Evolutionary conservation across 139 green algal species (phyloP).

Genomic region (Chlorokybus atmophyticus): DNA sequence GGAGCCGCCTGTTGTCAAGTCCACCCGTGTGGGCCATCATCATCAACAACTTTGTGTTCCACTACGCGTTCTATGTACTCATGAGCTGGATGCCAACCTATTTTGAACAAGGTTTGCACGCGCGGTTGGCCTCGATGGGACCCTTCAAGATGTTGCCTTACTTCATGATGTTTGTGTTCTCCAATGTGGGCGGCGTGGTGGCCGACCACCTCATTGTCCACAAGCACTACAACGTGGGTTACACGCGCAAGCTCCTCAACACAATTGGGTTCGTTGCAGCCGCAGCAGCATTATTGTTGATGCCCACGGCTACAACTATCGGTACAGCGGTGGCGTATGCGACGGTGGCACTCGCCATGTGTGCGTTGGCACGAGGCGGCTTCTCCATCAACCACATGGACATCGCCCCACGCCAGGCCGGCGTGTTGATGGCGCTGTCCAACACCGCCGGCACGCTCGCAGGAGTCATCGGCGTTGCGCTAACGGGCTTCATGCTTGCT

Average conservation of each 20-base stretch:
- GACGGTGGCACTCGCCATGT: conserved; percentile 32
- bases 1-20: conserved; percentile 48
- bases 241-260: conserved; percentile 76
- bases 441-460: conserved; percentile 74
- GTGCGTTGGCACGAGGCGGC: conserved; percentile 67
- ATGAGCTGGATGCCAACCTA: conserved; percentile 99
- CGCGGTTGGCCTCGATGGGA: conserved; percentile 57
- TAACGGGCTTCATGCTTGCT: conserved; percentile 71
- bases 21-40: conserved; percentile 84
- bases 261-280: conserved; percentile 40
- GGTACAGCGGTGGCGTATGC: conserved; percentile 28
- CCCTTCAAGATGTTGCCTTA: conserved; percentile 72
- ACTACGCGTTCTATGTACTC: conserved; percentile 95
- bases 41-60: conserved; percentile 96
- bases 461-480: conserved; percentile 78
- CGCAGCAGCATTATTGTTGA: conserved; percentile 25
- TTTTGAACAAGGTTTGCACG: conserved; percentile 74
- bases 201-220: conserved; percentile 74
- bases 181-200: conserved; percentile 27
- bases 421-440: conserved; percentile 84
- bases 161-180: conserved; percentile 78
- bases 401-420: conserved; percentile 85
- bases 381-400: conserved; percentile 80
- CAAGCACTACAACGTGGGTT: conserved; percentile 28
- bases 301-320: conserved; percentile 18